Base-by-base conservation (phyloP, 805 yeast species). In the Zygotorulaspora danielsina region DNA sequence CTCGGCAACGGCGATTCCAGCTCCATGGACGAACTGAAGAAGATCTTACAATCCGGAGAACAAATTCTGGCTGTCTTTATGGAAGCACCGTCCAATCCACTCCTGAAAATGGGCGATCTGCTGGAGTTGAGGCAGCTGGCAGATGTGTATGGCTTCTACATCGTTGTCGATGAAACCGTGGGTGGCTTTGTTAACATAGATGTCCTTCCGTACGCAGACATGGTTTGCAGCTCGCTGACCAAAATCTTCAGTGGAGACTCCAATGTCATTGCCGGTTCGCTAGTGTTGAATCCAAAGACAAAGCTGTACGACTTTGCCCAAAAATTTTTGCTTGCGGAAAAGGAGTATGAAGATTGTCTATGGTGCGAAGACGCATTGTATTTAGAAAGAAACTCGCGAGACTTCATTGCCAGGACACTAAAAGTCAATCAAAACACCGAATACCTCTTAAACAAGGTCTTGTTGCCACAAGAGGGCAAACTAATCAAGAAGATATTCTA, bases 331-430 rank as follows among this genome's bases (percentile, higher is more conserved):
- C 46, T 49, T 41, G 79, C 79, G 55, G 53, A 71, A 40, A 66
- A 69, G 6, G 71, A 72, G 32, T 86, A 74, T 58, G 85, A 79
- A 51, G 97, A 90, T 54, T 63, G 71, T 5, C 73, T 85, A 49
- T 93, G 97, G 97, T 85, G 81, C 21, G 96, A 90, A 64, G 98
- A 93, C 64, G 96, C 96, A 1, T 77, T 93, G 39, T 81, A 82
- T 55, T 65, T 93, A 55, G 98, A 93, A 63, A 73, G 96, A 57
- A 93, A 93, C 67, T 86, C 96, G 4, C 76, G 97, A 45, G 97
- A 93, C 63, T 89, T 86, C 57, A 78, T 75, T 21, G 65, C 66
- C 16, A 72, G 97, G 54, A 81, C 73, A 25, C 46, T 55, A 13
- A 63, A 62, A 33, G 61, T 80, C 45, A 80, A 84, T 59, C 58